Percentiles rank a stretch among this genome's conserved stretches.
Evolutionary conservation across 306 rosid genomes (phyloP).

Genomic region (Inga laurina): DNA sequence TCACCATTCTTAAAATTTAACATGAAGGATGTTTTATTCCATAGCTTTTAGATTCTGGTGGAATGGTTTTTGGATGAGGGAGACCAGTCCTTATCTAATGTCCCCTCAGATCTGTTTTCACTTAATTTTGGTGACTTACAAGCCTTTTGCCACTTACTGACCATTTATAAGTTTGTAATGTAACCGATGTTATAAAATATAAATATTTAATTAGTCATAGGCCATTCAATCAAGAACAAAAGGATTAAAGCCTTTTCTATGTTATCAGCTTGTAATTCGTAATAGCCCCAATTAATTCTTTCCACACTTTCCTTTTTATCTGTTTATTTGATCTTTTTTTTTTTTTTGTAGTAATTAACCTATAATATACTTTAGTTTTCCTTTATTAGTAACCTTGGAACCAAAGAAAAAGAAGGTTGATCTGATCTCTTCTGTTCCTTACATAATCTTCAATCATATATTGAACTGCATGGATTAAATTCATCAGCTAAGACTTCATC

Average conservation of each 20-base stretch:
- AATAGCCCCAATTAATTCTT: not conserved
- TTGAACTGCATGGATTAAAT: slow-evolving; percentile 28
- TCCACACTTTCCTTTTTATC: not conserved
- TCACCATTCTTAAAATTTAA: not conserved
- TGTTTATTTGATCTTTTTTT: not conserved
- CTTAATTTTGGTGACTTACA: not conserved
- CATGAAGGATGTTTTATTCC: not conserved
- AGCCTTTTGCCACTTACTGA: not conserved
- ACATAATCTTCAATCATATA: not conserved
- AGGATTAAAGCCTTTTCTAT: not conserved
- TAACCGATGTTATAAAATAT: not conserved
- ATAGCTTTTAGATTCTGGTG: not conserved
- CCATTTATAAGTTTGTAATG: not conserved
- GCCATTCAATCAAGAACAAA: not conserved
- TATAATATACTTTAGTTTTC: not conserved
- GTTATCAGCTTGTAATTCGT: not conserved
- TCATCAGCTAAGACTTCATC: slow-evolving; percentile 12
- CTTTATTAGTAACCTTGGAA: not conserved
- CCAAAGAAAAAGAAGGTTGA: not conserved
- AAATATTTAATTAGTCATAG: not conserved
- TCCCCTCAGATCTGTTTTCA: not conserved
- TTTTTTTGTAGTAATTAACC: not conserved
- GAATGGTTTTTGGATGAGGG: not conserved
- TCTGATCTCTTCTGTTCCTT: not conserved
- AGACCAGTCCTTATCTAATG: not conserved